phyloP scores from a whole-genome alignment of 257 asterid genomes.

The Penstemon eatonii region DNA sequence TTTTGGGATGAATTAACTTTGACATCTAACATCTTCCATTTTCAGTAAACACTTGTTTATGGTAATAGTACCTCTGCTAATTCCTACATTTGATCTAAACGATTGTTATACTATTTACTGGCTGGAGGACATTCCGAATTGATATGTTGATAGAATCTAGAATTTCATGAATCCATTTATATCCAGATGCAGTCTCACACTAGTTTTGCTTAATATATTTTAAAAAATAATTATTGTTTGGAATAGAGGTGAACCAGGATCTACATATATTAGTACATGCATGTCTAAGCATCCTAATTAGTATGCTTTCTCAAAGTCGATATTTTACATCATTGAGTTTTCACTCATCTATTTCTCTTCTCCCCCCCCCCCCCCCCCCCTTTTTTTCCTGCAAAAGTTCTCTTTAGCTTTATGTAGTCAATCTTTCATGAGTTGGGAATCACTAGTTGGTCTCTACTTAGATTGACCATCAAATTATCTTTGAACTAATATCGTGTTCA shows the following conservation, averaged over 20 bases:
- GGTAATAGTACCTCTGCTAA: not conserved
- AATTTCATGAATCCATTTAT: not conserved
- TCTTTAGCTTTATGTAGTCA: not conserved
- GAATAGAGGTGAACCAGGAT: not conserved
- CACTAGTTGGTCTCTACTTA: slow-evolving; percentile 12
- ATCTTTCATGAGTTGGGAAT: slow-evolving; percentile 2
- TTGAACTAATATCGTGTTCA: slow-evolving; percentile 29
- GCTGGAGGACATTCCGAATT: not conserved
- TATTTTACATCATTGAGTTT: slow-evolving; percentile 8
- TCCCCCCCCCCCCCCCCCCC: slow-evolving; percentile 24
- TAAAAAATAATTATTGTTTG: not conserved
- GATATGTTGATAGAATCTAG: not conserved
- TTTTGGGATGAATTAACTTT: slow-evolving; percentile 6
- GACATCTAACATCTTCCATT: not conserved
- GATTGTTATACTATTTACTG: not conserved
- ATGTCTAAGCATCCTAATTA: slow-evolving; percentile 9
- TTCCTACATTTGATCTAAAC: slow-evolving; percentile 5
- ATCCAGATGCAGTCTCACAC: slow-evolving; percentile 2
- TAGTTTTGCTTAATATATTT: not conserved
- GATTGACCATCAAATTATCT: slow-evolving; percentile 5
- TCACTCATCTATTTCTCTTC: not conserved
- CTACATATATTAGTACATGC: not conserved
- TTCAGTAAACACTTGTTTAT: not conserved
- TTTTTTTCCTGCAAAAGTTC: slow-evolving; percentile 13
- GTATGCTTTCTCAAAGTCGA: slow-evolving; percentile 20